Conservation (phyloP, 2,329 filamentous ascomycete genomes). For the Beauveria bassiana region DNA sequence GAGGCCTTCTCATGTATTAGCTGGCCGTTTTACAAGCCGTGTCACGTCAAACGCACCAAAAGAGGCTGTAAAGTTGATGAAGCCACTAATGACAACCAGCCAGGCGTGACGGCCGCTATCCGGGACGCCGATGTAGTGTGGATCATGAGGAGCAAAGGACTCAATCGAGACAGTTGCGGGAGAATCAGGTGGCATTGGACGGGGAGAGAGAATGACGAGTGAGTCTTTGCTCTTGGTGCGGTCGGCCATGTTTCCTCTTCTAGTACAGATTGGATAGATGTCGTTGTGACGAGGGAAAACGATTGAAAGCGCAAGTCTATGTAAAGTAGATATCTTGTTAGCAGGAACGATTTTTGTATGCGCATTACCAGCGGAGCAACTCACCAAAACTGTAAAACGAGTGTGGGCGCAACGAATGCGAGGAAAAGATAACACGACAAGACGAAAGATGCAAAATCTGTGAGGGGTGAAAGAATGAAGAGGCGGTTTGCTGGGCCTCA, state of each 20-base stretch:
- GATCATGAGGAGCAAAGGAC: neutral
- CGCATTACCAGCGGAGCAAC: neutral
- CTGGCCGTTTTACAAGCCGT: neutral
- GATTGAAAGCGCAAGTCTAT: neutral
- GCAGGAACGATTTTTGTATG: neutral
- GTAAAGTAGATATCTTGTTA: neutral
- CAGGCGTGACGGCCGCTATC: conserved; percentile 23
- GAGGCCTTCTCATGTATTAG: conserved; percentile 15
- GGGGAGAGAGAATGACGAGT: conserved; percentile 6
- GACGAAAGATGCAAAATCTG: neutral
- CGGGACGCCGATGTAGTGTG: conserved; percentile 12
- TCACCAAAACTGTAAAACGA: conserved; percentile 1
- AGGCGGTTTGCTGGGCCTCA: neutral
- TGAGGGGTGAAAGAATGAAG: neutral
- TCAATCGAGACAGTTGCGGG: neutral
- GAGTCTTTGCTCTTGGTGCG: neutral
- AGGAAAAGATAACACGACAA: neutral
- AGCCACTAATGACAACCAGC: conserved; percentile 25
- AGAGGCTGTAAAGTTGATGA: conserved; percentile 21
- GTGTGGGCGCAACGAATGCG: neutral
- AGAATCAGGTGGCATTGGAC: neutral
- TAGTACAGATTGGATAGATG: neutral
- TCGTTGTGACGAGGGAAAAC: too few species aligned
- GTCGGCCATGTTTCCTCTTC: neutral
- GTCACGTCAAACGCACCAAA: conserved; percentile 19